These are phyloP conservation scores for Astraeus odoratus DNA, from an alignment of 768 basidiomycete species.

Conservation along the genomic window DNA sequence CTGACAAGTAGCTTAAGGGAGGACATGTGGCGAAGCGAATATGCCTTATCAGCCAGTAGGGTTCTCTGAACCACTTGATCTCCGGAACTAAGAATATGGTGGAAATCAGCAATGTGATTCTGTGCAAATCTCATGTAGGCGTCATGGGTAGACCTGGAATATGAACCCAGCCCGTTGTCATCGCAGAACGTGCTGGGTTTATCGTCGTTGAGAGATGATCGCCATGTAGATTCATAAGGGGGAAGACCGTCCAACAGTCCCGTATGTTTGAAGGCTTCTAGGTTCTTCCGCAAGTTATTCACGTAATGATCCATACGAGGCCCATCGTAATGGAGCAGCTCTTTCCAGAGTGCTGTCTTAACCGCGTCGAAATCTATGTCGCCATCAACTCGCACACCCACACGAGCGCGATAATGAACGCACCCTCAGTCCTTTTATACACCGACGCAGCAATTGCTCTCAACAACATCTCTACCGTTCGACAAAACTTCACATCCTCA, in stretches of 20 bases:
- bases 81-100: background rate
- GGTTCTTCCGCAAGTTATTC: background rate
- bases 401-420: background rate
- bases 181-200: background rate
- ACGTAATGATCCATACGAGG: background rate
- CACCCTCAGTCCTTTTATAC: background rate
- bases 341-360: background rate
- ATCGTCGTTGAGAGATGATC: background rate
- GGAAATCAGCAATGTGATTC: background rate
- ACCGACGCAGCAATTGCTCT: background rate
- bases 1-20: background rate
- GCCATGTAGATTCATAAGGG: background rate
- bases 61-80: background rate
- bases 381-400: background rate
- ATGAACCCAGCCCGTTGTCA: background rate
- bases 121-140: constrained; percentile 1
- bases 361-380: background rate
- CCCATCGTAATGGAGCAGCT: background rate
- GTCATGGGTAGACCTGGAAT: background rate
- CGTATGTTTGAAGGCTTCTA: background rate
- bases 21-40: background rate
- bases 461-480: background rate
- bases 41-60: background rate
- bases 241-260: background rate
- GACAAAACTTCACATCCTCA: background rate